Base-by-base conservation (phyloP, 73 alveolate species). In the Symbiodinium natans region DNA sequence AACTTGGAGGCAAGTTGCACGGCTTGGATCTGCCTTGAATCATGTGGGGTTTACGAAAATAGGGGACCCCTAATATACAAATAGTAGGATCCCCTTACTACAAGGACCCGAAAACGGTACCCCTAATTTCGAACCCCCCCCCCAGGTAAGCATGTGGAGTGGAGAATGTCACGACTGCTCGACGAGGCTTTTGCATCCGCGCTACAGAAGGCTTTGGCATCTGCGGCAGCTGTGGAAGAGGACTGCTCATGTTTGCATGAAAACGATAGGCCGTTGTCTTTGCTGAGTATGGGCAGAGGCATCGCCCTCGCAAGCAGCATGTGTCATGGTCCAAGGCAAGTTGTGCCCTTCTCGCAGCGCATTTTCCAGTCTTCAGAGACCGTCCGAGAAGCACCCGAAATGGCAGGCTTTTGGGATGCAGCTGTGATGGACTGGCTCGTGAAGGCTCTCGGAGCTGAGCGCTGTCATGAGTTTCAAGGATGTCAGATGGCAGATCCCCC, bases 391-490 rank as follows among this genome's bases (percentile, higher is more conserved):
- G 1, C 39, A 2, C 39, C 0, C 17, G 77, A 19, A 1, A 23
- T 4, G 82, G 71, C 86, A 88, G 95, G 95, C 48, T 88, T 88
- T 40, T 88, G 95, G 95, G 95, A 88, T 29, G 85, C 59, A 41
- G 95, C 95, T 23, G 95, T 39, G 40, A 77, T 63, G 95, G 95
- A 88, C 40, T 88, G 95, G 95, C 85, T 88, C 2, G 86, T 56
- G 19, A 88, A 88, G 95, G 95, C 85, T 13, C 25, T 15, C 41
- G 36, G 80, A 63, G 38, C 13, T 17, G 25, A n/a, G n/a, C n/a
- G n/a, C 38, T 17, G 34, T 29, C 29, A 25, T 9, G 8, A 48
- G 23, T 17, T 48, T 8, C 23, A 48, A 8, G 8, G 63, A 48
- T 8, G 23, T 10, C 63, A 48, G 63, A 10, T 48, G 63, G 63